Base-by-base conservation (phyloP, 2,329 filamentous ascomycete genomes). In the Hymenoscyphus repandus region DNA sequence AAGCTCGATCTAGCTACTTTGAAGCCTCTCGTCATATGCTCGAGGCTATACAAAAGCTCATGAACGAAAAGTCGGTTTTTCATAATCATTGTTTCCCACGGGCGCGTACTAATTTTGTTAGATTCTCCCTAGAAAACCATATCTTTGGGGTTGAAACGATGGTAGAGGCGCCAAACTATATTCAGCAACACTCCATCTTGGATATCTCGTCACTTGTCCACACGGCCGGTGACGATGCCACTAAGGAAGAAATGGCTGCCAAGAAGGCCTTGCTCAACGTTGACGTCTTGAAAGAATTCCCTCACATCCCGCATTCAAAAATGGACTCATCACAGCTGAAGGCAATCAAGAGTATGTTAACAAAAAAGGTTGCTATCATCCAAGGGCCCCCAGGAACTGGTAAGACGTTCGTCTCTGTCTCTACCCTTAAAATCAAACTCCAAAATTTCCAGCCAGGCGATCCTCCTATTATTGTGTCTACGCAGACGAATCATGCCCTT, bases 401-500 rank as follows among this genome's bases (percentile, higher is more conserved):
- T 4, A 96, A 96, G 64, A 96, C 91, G 0, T 86, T 86, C 57
- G 86, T 90, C 0, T 93, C 89, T 0, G 80, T 92, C 2, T 71
- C 83, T 22, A 85, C 86, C 0, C 66, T 96, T 9, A 80, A 79
- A 42, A 73, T 85, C 1, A 71, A 91, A 47, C 71, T 89, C 0
- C 68, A 74, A 1, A 88, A 86, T 47, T 75, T 80, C 61, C 64
- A 66, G 2, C 60, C 64, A 1, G 72, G 68, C 0, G 80, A 85
- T 51, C 77, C 83, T 7, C 88, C 88, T 0, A 83, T 96, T 30
- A 75, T 96, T 17, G 74, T 96, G 3, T 79, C 90, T 0, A 90
- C 89, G 6, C 90, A 96, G 61, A 96, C 90, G 0, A 96, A 96
- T 52, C 90, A 96, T 67, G 90, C 90, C 0, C 71, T 96, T 0